Percentiles rank a stretch among this genome's conserved stretches.
These are phyloP conservation scores for Wickerhamomyces pijperi DNA, from an alignment of 805 yeast species.

Conservation along the genomic window DNA sequence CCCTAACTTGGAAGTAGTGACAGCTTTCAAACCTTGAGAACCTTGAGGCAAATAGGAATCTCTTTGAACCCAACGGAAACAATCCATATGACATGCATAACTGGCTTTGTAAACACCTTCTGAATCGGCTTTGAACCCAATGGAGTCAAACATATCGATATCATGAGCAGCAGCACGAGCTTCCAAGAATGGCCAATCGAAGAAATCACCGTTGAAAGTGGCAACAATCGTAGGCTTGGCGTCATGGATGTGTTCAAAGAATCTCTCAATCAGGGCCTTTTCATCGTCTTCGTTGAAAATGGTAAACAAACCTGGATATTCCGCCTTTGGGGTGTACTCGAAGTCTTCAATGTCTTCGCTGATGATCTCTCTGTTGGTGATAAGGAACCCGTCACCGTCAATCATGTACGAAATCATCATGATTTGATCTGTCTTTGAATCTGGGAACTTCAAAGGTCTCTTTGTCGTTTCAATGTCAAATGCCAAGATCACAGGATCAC, in stretches of 20 bases:
- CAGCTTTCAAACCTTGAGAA: constrained; percentile 96
- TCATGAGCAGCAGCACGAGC: constrained; percentile 78
- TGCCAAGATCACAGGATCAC: constrained; percentile 94
- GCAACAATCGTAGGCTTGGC: constrained; percentile 93
- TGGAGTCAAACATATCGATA: constrained; percentile 79
- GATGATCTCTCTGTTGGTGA: constrained; percentile 89
- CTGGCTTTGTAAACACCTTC: constrained; percentile 91
- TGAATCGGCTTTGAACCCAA: constrained; percentile 82
- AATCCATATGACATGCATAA: constrained; percentile 94
- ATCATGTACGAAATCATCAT: constrained; percentile 99
- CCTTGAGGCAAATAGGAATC: constrained; percentile 98
- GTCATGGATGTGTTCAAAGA: constrained; percentile 86
- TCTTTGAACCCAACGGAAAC: constrained; percentile 95
- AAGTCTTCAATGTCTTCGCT: constrained; percentile 93
- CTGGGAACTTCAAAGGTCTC: constrained; percentile 93
- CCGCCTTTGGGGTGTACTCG: constrained; percentile 96
- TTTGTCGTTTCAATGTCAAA: constrained; percentile 97
- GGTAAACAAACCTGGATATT: constrained; percentile 81
- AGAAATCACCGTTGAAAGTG: constrained; percentile 95
- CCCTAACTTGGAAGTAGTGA: constrained; percentile 89
- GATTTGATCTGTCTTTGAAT: constrained; percentile 76
- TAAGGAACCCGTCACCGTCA: constrained; percentile 91
- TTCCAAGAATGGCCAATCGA: constrained; percentile 98
- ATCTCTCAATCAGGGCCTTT: constrained; percentile 56
- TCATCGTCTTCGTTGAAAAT: constrained; percentile 88